Evolutionary conservation across 2,329 filamentous ascomycete species (phyloP).

Genomic region (Aspergillus aculeatinus): DNA sequence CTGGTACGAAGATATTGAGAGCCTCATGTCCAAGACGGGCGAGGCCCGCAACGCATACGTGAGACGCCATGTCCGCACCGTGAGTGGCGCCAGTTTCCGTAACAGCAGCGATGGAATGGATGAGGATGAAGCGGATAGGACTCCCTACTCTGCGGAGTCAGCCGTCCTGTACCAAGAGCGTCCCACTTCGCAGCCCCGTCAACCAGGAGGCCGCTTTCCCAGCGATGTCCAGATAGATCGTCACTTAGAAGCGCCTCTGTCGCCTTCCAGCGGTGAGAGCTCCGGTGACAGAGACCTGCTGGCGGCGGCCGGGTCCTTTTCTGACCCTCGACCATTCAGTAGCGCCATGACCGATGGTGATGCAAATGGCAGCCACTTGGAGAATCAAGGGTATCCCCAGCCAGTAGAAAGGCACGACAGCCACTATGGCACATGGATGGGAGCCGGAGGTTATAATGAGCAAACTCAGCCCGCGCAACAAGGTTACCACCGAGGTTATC

Average conservation of each 20-base stretch:
- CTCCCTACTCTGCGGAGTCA: conserved; percentile 63
- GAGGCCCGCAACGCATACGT: conserved; percentile 89
- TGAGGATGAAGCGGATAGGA: conserved; percentile 67
- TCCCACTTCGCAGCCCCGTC: conserved; percentile 53
- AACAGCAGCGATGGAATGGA: conserved; percentile 77
- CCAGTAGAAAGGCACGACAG: conserved; percentile 35
- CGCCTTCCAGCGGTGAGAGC: conserved; percentile 77
- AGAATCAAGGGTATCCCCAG: conserved; percentile 10
- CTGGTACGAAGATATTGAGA: conserved; percentile 92
- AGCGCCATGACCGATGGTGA: conserved; percentile 29
- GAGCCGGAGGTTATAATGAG: conserved; percentile 35
- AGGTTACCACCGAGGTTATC: conserved; percentile 1
- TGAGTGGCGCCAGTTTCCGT: conserved; percentile 62
- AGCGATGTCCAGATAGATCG: conserved; percentile 87
- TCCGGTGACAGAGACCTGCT: conserved; percentile 66
- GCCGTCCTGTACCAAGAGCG: conserved; percentile 39
- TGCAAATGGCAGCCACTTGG: conserved; percentile 13
- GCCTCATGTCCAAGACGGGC: conserved; percentile 80
- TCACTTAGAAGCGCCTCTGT: conserved; percentile 75
- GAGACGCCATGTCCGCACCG: conserved; percentile 72
- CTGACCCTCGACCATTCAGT: conserved; percentile 45
- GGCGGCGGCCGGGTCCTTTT: conserved; percentile 58
- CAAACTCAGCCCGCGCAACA: conserved; percentile 19
- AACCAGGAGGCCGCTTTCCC: conserved; percentile 95
- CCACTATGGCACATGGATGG: conserved; percentile 56